Evolutionary conservation across 768 basidiomycete genomes (phyloP).

Genomic region (Macrolepiota albuminosa): DNA sequence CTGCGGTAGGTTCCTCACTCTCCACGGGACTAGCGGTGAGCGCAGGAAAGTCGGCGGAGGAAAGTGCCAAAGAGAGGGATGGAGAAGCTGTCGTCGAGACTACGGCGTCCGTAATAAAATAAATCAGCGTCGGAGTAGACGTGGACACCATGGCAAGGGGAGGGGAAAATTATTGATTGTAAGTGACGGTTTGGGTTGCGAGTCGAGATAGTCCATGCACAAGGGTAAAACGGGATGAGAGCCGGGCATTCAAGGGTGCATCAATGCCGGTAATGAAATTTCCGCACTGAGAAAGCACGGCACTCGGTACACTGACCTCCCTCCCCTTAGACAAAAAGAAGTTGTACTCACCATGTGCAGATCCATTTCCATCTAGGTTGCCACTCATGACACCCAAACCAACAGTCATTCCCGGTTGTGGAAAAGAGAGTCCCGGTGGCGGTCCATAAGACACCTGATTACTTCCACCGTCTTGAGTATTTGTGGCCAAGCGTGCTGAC

Average conservation of each 20-base stretch:
- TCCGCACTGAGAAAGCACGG: conserved; percentile 89
- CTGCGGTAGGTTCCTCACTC: conserved; percentile 24
- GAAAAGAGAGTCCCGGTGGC: conserved; percentile 62
- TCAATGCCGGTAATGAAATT: conserved; percentile 71
- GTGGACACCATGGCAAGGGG: conserved; percentile 45
- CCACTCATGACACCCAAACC: conserved; percentile 21
- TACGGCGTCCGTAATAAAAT: conserved; percentile 34
- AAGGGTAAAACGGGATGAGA: conserved; percentile 24
- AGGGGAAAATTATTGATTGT: conserved; percentile 34
- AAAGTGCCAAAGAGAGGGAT: conserved; percentile 52
- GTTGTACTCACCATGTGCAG: conserved; percentile 65
- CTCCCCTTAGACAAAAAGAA: conserved; percentile 59
- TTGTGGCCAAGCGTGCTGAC: conserved; percentile 60
- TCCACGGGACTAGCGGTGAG: conserved; percentile 39
- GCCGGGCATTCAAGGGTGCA: conserved; percentile 35
- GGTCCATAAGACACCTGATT: conserved; percentile 45
- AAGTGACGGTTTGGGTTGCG: conserved; percentile 22
- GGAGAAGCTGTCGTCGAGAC: conserved; percentile 39
- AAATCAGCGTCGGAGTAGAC: conserved; percentile 52
- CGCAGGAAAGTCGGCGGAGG: conserved; percentile 75
- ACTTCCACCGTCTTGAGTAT: conserved; percentile 27
- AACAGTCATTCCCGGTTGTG: conserved; percentile 24
- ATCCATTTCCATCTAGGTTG: conserved; percentile 30
- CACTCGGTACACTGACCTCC: conserved; percentile 85
- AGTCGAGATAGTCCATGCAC: conserved; percentile 35